Evolutionary conservation across 345 rosid genomes (phyloP).

Genomic region (Populus euphratica): DNA sequence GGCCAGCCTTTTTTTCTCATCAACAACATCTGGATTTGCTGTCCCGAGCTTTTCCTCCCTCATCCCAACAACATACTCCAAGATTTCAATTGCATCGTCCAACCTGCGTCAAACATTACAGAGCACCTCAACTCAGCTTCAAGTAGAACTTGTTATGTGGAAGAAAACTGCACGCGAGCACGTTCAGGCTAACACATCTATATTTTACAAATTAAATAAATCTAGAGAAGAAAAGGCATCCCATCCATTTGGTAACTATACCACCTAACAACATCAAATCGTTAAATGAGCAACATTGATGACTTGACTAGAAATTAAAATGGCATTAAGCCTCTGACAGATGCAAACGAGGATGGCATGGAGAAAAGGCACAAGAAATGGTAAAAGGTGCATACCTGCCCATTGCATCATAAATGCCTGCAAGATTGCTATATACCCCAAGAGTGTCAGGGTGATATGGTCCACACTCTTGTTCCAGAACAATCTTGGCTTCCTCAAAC

Average conservation of each 20-base stretch:
- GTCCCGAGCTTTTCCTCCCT: conserved; percentile 94
- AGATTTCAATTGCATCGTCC: conserved; percentile 73
- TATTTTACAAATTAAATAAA: not conserved
- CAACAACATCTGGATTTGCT: conserved; percentile 79
- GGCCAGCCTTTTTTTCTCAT: conserved; percentile 80
- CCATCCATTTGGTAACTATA: not conserved
- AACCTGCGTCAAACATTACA: conserved; percentile 41
- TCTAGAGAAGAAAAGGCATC: not conserved
- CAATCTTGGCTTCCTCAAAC: conserved; percentile 81
- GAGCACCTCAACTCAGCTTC: not conserved
- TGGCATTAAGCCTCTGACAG: not conserved
- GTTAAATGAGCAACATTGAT: not conserved
- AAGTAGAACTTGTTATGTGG: not conserved
- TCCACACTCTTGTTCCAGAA: conserved; percentile 79
- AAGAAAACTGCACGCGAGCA: not conserved
- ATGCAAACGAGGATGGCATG: not conserved
- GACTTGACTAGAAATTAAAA: not conserved
- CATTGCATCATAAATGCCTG: conserved; percentile 97
- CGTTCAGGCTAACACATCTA: not conserved
- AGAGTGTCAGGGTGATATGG: conserved; percentile 89
- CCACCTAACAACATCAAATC: not conserved
- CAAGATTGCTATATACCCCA: conserved; percentile 86
- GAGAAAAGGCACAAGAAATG: not conserved
- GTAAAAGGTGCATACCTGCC: conserved; percentile 55
- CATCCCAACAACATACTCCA: conserved; percentile 65